Evolutionary conservation across 202 grass and related monocot species (phyloP), one percentile per base, ranked within the genome.

Genomic region (Panicum hallii): DNA sequence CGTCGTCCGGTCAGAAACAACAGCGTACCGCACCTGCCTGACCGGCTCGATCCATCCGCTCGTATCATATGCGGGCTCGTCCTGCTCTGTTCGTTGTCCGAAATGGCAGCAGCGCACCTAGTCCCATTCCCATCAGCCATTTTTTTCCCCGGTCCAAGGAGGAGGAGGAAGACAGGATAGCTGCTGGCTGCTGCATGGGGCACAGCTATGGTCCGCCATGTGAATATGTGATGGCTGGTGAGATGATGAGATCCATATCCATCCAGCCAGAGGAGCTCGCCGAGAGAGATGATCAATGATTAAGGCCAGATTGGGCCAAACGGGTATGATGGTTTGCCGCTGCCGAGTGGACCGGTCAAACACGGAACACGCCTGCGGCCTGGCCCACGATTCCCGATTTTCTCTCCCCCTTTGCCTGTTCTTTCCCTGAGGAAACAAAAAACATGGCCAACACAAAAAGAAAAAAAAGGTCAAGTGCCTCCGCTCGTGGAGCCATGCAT

Each of bases 341-440:
- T 50, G 14, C 16, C 38, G 57, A 74, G 17, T 44, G 82, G 69
- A 79, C 4, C 53, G 88, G 88, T 86, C 88, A 89, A 82, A 71
- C 45, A 64, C 6, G 23, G 58, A 57, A 84, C 60, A 49, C 4
- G 20, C 0, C n/a, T n/a, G n/a, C n/a, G n/a, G n/a, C n/a, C 20
- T 26, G 70, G 30, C 26, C 72, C 48, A 15, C 9, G 30, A n/a
- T 7, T 47, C 46, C 26, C 1, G 47, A 34, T 44, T 69, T 19
- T 30, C 7, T 14, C 2, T 3, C 36, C 36, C 36, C 36, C 36
- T 32, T 32, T 32, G 32, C 36, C 4, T 3, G 36, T 48, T 66
- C 9, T 23, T 79, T n/a, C 5, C 12, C 9, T 22, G 23, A 41
- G 43, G 60, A 32, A 36, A 19, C 60, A 46, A 79, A 79, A 32